Conservation (phyloP, 805 yeast species). For the Metschnikowia hibisci region DNA sequence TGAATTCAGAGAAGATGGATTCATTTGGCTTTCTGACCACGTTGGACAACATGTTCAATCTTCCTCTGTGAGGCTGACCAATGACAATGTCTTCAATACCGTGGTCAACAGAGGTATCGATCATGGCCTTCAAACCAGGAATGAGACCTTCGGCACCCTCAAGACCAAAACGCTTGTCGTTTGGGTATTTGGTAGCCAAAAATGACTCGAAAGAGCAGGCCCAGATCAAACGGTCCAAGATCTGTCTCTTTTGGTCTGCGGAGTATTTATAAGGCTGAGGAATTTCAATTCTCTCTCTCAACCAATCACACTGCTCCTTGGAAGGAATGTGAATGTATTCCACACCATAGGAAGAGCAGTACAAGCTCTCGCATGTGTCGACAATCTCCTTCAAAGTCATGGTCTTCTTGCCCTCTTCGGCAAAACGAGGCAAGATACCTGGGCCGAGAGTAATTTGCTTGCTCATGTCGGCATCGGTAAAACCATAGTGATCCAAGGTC, state of each 20-base stretch:
- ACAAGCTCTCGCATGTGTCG: constrained; percentile 71
- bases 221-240: constrained; percentile 95
- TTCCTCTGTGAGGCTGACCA: constrained; percentile 99
- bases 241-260: constrained; percentile 90
- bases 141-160: constrained; percentile 98
- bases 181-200: constrained; percentile 93
- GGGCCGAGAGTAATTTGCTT: constrained; percentile 90
- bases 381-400: constrained; percentile 78
- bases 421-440: constrained; percentile 92
- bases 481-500: constrained; percentile 88
- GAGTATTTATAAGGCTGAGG: constrained; percentile 81
- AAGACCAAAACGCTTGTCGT: constrained; percentile 96
- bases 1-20: constrained; percentile 93
- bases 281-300: constrained; percentile 92
- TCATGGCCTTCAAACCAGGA: constrained; percentile 94
- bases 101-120: constrained; percentile 85
- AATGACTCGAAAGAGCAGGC: constrained; percentile 90
- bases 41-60: constrained; percentile 94
- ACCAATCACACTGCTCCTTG: constrained; percentile 95
- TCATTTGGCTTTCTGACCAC: constrained; percentile 98
- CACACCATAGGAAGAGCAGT: constrained; percentile 86
- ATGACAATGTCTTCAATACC: constrained; percentile 96
- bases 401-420: constrained; percentile 56
- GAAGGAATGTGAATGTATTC: constrained; percentile 97
- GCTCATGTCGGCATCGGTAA: constrained; percentile 79